Conservation (phyloP, 2,329 filamentous ascomycete genomes). For the Piedraia hortae region DNA sequence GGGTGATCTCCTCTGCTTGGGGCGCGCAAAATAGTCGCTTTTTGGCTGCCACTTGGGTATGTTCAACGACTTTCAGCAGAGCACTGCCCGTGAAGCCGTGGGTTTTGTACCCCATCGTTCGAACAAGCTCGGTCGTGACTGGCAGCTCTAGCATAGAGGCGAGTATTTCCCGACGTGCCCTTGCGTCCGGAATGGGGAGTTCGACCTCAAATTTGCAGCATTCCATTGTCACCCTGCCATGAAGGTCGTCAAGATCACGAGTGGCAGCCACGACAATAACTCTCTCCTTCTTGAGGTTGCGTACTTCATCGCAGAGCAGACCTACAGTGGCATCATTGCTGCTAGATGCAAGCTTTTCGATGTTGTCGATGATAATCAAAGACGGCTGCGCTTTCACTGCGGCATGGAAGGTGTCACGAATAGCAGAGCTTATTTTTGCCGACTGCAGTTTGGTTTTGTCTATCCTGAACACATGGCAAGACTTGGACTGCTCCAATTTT, state of each 20-base stretch:
- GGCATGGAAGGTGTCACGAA: conserved; percentile 41
- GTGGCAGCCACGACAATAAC: conserved; percentile 54
- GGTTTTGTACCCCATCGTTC: conserved; percentile 37
- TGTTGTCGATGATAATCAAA: conserved; percentile 50
- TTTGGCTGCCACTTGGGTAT: too few species aligned
- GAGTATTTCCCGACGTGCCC: conserved; percentile 47
- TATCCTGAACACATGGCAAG: conserved; percentile 38
- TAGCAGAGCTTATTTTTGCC: conserved; percentile 19
- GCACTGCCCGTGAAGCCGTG: conserved; percentile 72
- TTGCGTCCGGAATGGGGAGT: conserved; percentile 47
- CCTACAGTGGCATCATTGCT: conserved; percentile 17
- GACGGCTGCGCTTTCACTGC: conserved; percentile 44
- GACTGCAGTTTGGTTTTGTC: conserved; percentile 15
- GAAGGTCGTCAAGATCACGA: conserved; percentile 39
- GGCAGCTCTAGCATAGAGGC: conserved; percentile 24
- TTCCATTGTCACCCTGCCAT: conserved; percentile 33
- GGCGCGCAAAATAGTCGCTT: too few species aligned
- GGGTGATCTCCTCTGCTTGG: conserved; percentile 2
- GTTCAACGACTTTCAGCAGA: too few species aligned
- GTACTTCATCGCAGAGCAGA: conserved; percentile 25
- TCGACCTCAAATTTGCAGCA: conserved; percentile 40
- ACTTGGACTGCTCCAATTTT: conserved; percentile 31
- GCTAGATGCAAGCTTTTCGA: conserved; percentile 42
- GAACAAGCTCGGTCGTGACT: conserved; percentile 17
- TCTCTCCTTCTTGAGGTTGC: conserved; percentile 24